Evolutionary conservation across 1,284 basidiomycete genomes (phyloP), one percentile per base, ranked within the genome.

Genomic region (Anthracocystis walkeri): DNA sequence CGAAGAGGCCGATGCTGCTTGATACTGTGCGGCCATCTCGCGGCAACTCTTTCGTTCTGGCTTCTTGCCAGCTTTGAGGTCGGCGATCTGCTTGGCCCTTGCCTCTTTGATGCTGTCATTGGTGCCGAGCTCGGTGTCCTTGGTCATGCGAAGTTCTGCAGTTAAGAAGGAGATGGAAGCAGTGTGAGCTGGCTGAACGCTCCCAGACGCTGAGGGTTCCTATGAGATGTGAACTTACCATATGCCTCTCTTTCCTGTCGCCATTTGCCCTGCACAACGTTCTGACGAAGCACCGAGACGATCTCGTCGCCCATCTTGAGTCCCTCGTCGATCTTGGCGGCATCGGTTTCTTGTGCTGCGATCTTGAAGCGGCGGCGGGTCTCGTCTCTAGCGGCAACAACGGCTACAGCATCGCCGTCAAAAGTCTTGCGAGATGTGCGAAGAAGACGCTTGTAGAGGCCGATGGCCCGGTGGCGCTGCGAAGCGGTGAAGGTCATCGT

Each of bases 191-290:
- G 5, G 20, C 18, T 11, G 20, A 12, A 25, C 10, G 18, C 10
- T 7, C 31, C 11, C 18, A 49, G 20, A 20, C 3, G 48, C 29
- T 31, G 8, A 27, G 7, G 8, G 20, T 4, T 31, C 11, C 29
- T 0, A 2, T 11, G 8, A 35, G 23, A 33, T 12, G 33, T 16
- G 50, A 31, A 65, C 71, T 62, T 67, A 75, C 75, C 71, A 44
- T 76, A 80, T 4, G 75, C 70, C 18, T 74, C 53, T 3, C 46
- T 52, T 7, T 80, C 74, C 35, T 77, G 65, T 25, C 73, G 63
- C 58, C 63, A 77, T 27, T 76, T 76, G 50, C 81, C 83, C 63
- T 84, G 83, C 21, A 84, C 83, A 16, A 84, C 83, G 54, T 84
- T 84, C 61, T 69, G 75, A 29, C 77, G 68, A 14, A 84, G 73